phyloP scores from a whole-genome alignment of 2,329 filamentous ascomycete species.

The Aureobasidium namibiae region DNA sequence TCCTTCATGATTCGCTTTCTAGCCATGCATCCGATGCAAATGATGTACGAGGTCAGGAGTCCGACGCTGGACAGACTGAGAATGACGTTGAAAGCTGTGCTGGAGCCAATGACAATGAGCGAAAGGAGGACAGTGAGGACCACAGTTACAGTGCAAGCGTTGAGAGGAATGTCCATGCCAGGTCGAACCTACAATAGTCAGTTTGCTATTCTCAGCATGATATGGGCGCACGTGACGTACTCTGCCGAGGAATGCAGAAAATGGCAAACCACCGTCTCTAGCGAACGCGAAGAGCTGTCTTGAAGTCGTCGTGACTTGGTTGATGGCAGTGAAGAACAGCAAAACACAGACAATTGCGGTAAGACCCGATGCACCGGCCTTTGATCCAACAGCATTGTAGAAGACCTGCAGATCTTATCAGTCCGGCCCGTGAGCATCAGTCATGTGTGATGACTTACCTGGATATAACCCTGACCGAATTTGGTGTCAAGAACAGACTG shows the following conservation, averaged over 20 bases:
- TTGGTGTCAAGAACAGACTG: constrained; percentile 19
- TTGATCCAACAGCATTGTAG: constrained; percentile 10
- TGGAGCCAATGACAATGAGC: constrained; percentile 19
- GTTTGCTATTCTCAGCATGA: background rate
- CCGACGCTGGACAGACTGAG: constrained; percentile 31
- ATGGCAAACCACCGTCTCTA: constrained; percentile 35
- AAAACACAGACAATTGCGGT: constrained; percentile 11
- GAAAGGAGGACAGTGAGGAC: constrained; percentile 16
- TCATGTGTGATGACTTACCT: constrained; percentile 17
- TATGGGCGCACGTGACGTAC: background rate
- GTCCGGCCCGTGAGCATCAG: constrained; percentile 23
- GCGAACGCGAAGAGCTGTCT: constrained; percentile 31
- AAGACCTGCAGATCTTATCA: constrained; percentile 16
- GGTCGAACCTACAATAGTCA: constrained; percentile 8
- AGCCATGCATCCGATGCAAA: constrained; percentile 34
- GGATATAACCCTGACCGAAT: constrained; percentile 4
- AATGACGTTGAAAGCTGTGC: constrained; percentile 17
- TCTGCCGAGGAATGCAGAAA: constrained; percentile 18
- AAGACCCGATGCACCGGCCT: constrained; percentile 7
- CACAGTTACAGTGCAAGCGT: constrained; percentile 15
- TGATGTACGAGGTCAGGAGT: constrained; percentile 33
- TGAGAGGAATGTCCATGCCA: constrained; percentile 13
- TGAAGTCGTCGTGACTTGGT: constrained; percentile 6
- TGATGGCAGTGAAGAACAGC: constrained; percentile 9
- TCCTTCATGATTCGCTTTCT: constrained; percentile 30